Evolutionary conservation across 495 filamentous ascomycete genomes (phyloP), one percentile per base, ranked within the genome.

Genomic region (Penicillium odoratum): DNA sequence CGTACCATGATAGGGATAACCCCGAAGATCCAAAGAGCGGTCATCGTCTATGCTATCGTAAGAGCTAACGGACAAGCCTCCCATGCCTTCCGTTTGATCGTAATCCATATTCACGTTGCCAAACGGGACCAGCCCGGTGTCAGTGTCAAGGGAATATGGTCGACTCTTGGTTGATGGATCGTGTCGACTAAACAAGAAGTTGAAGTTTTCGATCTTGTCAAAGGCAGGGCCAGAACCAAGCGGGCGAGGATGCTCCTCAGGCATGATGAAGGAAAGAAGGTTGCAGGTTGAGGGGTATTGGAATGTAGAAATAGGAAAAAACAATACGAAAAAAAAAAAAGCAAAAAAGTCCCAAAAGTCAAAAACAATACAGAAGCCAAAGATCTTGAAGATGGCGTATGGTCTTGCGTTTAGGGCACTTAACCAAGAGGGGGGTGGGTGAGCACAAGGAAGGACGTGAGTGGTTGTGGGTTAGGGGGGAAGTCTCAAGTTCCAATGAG

Each of bases 31-130:
- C 50, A 78, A 72, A 45, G 61, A 69, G 53, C 73, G 75, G 29
- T 79, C 76, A 57, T 78, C 75, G 6, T 79, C 76, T 57, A 79
- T 71, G 56, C 75, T 78, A 49, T 79, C 76, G 61, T 79, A 79
- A 38, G 76, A 79, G 61, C 76, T 79, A 65, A 79, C 76, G 15
- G 76, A 79, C 11, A 79, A 58, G 18, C 76, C 76, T 42, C 76
- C 76, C 69, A 78, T 71, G 49, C 76, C 76, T 56, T 79, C 76
- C 4, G 76, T 78, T 46, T 76, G 76, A 55, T 79, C 76, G 58
- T 77, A 78, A 54, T 78, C 70, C 70, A 77, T 75, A 55, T 69
- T 74, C 59, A 73, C 56, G 48, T 71, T 74, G 53, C 33, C 53
- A 47, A 72, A 69, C 46, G 73, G 67, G 56, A 70, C 69, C 65